These are phyloP conservation scores for Lagerstroemia speciosa DNA, from an alignment of 345 rosid species.

Conservation along the genomic window DNA sequence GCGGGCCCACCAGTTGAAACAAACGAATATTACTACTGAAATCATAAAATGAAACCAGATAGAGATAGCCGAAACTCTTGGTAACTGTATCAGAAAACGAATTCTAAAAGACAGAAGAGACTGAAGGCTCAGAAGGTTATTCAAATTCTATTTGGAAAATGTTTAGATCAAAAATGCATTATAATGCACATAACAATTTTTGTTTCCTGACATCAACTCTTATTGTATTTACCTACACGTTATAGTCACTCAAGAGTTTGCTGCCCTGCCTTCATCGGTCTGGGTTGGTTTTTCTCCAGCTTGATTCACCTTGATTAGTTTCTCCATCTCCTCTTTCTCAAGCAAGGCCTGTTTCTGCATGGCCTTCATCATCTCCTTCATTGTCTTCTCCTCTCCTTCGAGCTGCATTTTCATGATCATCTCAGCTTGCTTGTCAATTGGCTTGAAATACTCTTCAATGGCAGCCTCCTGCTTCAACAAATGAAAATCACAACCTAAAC, in stretches of 20 bases:
- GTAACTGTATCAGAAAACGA: neutral
- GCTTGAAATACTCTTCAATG: slow-evolving; percentile 71
- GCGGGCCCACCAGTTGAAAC: neutral
- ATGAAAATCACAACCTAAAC: neutral
- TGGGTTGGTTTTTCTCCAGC: slow-evolving; percentile 15
- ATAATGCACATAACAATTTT: neutral
- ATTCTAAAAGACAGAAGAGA: neutral
- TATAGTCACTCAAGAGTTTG: neutral
- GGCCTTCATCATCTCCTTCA: slow-evolving; percentile 55
- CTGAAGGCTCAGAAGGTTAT: neutral
- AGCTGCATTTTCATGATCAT: slow-evolving; percentile 71
- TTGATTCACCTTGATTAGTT: slow-evolving; percentile 14
- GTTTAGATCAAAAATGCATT: neutral
- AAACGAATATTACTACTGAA: neutral
- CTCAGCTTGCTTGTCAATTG: slow-evolving; percentile 75
- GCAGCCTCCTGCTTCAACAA: slow-evolving; percentile 50
- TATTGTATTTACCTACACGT: slow-evolving; percentile 6
- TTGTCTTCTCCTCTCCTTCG: slow-evolving; percentile 67
- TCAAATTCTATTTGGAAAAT: neutral
- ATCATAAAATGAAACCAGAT: neutral
- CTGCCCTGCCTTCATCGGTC: slow-evolving; percentile 1
- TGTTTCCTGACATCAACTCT: neutral
- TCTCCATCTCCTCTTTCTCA: slow-evolving; percentile 53
- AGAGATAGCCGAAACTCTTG: neutral
- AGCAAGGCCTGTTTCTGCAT: slow-evolving; percentile 54